Evolutionary conservation across 192 early-diverging fungal genomes (phyloP).

Genomic region (Podila clonocystis): DNA sequence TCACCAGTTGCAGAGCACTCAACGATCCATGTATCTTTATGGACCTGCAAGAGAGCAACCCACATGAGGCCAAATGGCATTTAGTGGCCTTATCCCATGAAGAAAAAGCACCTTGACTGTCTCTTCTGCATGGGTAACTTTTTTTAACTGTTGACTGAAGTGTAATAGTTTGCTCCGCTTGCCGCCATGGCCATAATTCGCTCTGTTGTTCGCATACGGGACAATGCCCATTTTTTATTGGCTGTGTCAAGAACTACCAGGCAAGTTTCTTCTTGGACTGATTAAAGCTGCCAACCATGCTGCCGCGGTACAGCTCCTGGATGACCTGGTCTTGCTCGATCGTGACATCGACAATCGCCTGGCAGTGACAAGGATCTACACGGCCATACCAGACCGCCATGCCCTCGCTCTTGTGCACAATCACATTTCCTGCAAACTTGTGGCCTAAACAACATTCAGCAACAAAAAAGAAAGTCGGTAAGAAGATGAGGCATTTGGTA

Average conservation of each 20-base stretch:
- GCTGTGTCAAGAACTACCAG: slow-evolving; percentile 15
- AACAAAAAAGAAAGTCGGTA: background rate
- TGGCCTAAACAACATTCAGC: slow-evolving; percentile 48
- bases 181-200: too few species aligned
- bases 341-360: slow-evolving; percentile 62
- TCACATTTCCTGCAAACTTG: slow-evolving; percentile 71
- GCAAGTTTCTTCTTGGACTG: slow-evolving; percentile 29
- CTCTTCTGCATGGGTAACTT: too few species aligned
- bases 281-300: slow-evolving; percentile 63
- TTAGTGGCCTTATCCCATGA: too few species aligned
- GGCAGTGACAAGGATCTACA: slow-evolving; percentile 61
- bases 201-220: background rate
- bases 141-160: too few species aligned
- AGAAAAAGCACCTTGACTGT: too few species aligned
- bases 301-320: slow-evolving; percentile 62
- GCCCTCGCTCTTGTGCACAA: slow-evolving; percentile 59
- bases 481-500: background rate
- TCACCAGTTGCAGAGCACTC: too few species aligned
- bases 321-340: slow-evolving; percentile 60
- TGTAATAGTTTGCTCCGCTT: too few species aligned
- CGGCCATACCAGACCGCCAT: slow-evolving; percentile 70
- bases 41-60: too few species aligned
- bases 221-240: background rate
- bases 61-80: too few species aligned
- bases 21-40: too few species aligned